Evolutionary conservation across 2,329 filamentous ascomycete genomes (phyloP).

Genomic region (Venturia oleaginea): DNA sequence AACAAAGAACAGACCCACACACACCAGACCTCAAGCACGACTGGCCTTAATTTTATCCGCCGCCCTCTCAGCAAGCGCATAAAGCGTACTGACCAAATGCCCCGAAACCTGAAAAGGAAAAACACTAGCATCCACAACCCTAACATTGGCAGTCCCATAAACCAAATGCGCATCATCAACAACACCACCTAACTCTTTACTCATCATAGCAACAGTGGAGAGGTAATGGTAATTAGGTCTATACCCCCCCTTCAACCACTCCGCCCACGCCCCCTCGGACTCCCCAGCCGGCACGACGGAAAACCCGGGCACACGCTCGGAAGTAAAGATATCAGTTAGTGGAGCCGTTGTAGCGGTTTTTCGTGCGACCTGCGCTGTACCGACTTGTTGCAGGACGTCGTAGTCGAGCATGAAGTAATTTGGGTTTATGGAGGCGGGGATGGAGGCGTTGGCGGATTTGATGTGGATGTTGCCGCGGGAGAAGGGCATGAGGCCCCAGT

Average conservation of each 20-base stretch:
- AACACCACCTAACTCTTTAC: constrained; percentile 21
- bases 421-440: constrained; percentile 9
- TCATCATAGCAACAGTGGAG: constrained; percentile 25
- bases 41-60: constrained; percentile 10
- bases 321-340: background rate
- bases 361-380: background rate
- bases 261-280: background rate
- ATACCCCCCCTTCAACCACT: background rate
- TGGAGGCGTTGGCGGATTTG: background rate
- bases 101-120: constrained; percentile 9
- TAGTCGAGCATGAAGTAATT: constrained; percentile 9
- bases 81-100: constrained; percentile 7
- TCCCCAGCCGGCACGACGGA: background rate
- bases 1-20: no score
- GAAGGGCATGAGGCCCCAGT: constrained; percentile 23
- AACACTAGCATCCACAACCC: constrained; percentile 24
- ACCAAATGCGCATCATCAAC: constrained; percentile 22
- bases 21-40: background rate
- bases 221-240: constrained; percentile 16
- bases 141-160: constrained; percentile 21
- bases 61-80: constrained; percentile 15
- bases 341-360: background rate
- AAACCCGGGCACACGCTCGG: background rate
- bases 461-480: constrained; percentile 26
- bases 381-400: background rate